A percentile compares a stretch with the other conserved stretches of the same genome.
These are phyloP conservation scores for Saccharomycopsis guyanensis DNA, from an alignment of 805 yeast species.

Conservation along the genomic window DNA sequence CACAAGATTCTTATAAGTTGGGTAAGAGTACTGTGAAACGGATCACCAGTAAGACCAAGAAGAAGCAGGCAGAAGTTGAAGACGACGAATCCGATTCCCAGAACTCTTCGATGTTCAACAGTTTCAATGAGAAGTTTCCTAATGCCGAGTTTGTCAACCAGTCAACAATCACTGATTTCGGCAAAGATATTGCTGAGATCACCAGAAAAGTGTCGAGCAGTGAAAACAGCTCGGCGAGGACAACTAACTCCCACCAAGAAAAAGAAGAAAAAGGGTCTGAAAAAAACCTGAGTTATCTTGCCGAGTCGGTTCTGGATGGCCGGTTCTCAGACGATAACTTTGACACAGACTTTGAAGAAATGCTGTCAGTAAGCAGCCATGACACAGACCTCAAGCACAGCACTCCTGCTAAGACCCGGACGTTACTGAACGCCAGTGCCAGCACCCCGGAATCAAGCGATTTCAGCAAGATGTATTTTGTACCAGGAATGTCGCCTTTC, in stretches of 20 bases:
- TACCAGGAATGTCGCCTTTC: not conserved
- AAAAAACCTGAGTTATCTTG: slow-evolving; percentile 1
- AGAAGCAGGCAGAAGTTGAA: not conserved
- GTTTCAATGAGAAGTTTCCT: slow-evolving; percentile 1
- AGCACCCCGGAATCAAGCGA: not conserved
- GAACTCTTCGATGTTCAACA: slow-evolving; percentile 1
- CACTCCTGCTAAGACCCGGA: not conserved
- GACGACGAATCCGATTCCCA: not conserved
- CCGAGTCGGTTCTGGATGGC: too few relatives aligned
- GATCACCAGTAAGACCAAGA: slow-evolving; percentile 4
- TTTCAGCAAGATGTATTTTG: not conserved
- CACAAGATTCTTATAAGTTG: slow-evolving; percentile 1
- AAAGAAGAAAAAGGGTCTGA: not conserved
- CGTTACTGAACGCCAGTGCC: not conserved
- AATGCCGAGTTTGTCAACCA: not conserved
- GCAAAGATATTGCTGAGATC: not conserved
- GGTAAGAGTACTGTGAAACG: not conserved
- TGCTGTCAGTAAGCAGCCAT: slow-evolving; percentile 11
- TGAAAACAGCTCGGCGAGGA: slow-evolving; percentile 2
- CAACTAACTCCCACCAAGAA: not conserved
- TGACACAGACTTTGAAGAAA: slow-evolving; percentile 3
- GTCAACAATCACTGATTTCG: not conserved
- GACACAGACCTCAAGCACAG: not conserved
- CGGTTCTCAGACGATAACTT: too few relatives aligned
- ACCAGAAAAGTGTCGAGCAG: not conserved